phyloP scores from a whole-genome alignment of 1,284 basidiomycete genomes.

The Sanghuangporus weigelae region DNA sequence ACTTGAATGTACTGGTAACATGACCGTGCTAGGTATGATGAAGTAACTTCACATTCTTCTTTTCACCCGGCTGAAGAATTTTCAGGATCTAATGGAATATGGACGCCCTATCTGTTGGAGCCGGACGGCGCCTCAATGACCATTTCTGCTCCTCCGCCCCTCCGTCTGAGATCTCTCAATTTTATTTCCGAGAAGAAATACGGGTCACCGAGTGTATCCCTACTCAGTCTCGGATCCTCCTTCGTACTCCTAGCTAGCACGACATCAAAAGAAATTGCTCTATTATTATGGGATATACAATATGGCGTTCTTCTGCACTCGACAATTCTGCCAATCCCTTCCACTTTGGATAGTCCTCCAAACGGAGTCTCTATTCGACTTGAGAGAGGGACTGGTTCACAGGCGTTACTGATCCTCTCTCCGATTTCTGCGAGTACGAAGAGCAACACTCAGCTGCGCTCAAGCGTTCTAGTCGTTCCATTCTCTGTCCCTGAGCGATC shows the following conservation, averaged over 20 bases:
- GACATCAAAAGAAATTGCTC: conserved; percentile 40
- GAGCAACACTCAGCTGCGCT: conserved; percentile 31
- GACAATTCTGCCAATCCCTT: conserved; percentile 47
- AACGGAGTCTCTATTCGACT: conserved; percentile 31
- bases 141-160: conserved; percentile 20
- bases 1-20: conserved; percentile 42
- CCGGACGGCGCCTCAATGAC: background rate
- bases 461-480: conserved; percentile 55
- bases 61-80: background rate
- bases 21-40: conserved; percentile 45
- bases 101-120: conserved; percentile 7
- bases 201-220: conserved; percentile 28
- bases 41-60: background rate
- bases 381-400: conserved; percentile 32
- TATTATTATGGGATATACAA: conserved; percentile 68
- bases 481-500: conserved; percentile 44
- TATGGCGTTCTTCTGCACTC: conserved; percentile 61
- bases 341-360: conserved; percentile 37
- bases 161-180: conserved; percentile 21
- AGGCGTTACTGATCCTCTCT: conserved; percentile 52
- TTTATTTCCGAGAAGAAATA: conserved; percentile 22
- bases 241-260: conserved; percentile 55
- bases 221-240: conserved; percentile 55
- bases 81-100: conserved; percentile 7
- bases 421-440: conserved; percentile 22